Base-by-base conservation (phyloP, 1,284 basidiomycete species). In the Pterula multifida region DNA sequence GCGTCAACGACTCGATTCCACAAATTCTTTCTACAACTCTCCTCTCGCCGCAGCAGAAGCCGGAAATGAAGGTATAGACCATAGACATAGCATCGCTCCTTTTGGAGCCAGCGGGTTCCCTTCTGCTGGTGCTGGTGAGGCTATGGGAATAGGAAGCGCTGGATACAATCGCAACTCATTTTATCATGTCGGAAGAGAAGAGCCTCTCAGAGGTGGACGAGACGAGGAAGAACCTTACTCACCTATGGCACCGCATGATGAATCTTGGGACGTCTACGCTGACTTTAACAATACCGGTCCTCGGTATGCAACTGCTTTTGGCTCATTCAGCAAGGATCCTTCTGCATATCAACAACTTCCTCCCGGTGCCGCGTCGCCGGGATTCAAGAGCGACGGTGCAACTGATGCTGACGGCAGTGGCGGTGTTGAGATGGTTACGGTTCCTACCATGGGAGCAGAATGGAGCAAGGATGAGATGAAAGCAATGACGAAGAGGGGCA, bases 241-340 rank as follows among this genome's bases (percentile, higher is more conserved):
- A n/a, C 49, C 54, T n/a, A 61, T 52, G 51, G 32, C 54, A 54
- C 36, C 56, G 58, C 48, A 26, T 47, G 80, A 80, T 42, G 76
- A 69, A 25, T 70, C 72, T 3, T 92, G 87, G 76, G 86, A 94
- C 60, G 81, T 94, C 32, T 89, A 83, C 61, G 88, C 90, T 6
- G 90, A 94, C 67, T 94, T 94, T 65, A 92, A 94, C 68, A 93
- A 92, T 57, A 63, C 76, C 3, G 90, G 90, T 0, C 90, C 89
- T 19, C 71, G 75, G 55, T 93, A 92, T 63, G 85, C 85, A 58
- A 64, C 68, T 44, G 19, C 39, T 6, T 42, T 42, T 19, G 39
- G 39, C 4, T 71, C 78, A 21, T 78, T 83, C 61, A 52, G 32
- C 59, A 55, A 55, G 57, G 49, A 51, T 50, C 58, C 65, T 24